Evolutionary conservation across 352 stramenopile species (phyloP).

Genomic region (Pythium sukuiense): DNA sequence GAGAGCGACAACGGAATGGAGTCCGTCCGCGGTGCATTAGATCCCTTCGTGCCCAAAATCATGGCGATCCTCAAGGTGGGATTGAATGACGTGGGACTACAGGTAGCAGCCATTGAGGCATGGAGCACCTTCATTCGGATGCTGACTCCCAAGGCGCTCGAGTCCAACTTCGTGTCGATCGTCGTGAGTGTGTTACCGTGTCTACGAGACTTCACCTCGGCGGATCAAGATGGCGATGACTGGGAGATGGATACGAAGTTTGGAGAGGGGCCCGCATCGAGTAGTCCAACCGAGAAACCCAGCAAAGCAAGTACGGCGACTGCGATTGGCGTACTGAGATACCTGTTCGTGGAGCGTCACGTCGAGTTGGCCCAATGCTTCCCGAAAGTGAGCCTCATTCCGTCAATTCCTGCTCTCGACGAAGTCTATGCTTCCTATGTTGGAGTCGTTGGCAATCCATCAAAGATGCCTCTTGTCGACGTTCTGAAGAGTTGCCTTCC

Average conservation of each 20-base stretch:
- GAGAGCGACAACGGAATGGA: conserved; percentile 29
- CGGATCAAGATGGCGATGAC: neutral
- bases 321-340: conserved; percentile 31
- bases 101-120: conserved; percentile 60
- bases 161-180: conserved; percentile 85
- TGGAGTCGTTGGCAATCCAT: conserved; percentile 60
- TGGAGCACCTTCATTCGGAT: conserved; percentile 83
- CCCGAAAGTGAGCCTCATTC: conserved; percentile 67
- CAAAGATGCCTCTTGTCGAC: conserved; percentile 24
- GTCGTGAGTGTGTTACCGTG: conserved; percentile 85
- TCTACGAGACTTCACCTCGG: conserved; percentile 29
- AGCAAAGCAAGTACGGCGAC: neutral
- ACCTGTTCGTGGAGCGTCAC: conserved; percentile 74
- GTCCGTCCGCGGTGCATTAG: conserved; percentile 49
- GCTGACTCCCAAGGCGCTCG: conserved; percentile 76
- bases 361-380: conserved; percentile 61
- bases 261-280: neutral
- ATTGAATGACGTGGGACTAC: conserved; percentile 52
- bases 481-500: conserved; percentile 56
- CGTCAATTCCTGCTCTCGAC: conserved; percentile 64
- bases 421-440: conserved; percentile 59
- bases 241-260: conserved; percentile 11
- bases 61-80: conserved; percentile 88
- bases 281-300: neutral
- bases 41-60: conserved; percentile 87